Evolutionary conservation across 306 rosid species (phyloP).

Genomic region (Ceratonia siliqua): DNA sequence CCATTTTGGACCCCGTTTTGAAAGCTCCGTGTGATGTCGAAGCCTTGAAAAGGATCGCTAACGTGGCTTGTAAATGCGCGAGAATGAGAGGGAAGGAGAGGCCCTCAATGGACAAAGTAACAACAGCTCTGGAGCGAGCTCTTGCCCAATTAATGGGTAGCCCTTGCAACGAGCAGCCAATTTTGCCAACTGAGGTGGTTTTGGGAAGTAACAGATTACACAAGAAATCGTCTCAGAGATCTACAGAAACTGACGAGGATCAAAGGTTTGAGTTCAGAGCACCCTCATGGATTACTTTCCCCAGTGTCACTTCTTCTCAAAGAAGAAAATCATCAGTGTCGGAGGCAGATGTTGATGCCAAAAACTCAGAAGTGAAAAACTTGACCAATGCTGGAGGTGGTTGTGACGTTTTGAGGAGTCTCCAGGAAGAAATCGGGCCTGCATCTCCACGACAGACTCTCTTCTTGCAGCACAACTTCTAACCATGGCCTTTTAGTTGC

Average conservation of each 20-base stretch:
- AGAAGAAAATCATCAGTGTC: constrained; percentile 90
- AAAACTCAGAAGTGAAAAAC: constrained; percentile 61
- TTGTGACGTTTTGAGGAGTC: constrained; percentile 83
- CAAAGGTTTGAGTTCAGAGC: constrained; percentile 87
- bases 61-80: constrained; percentile 89
- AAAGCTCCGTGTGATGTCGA: constrained; percentile 73
- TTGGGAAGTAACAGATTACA: constrained; percentile 89
- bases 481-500: no score
- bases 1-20: constrained; percentile 67
- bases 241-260: constrained; percentile 78
- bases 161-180: constrained; percentile 91
- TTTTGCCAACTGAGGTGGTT: constrained; percentile 92
- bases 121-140: constrained; percentile 86
- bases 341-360: constrained; percentile 81
- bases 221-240: constrained; percentile 85
- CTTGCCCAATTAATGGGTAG: constrained; percentile 89
- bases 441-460: constrained; percentile 87
- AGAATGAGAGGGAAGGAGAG: constrained; percentile 97
- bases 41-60: constrained; percentile 87
- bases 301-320: constrained; percentile 96
- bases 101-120: constrained; percentile 96
- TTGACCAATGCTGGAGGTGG: constrained; percentile 44
- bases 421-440: constrained; percentile 97
- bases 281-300: constrained; percentile 96
- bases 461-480: constrained; percentile 90